A percentile compares a stretch with the other conserved stretches of the same genome.
Evolutionary conservation across 2,329 filamentous ascomycete species (phyloP).

Genomic region (Diplodia sapinea): DNA sequence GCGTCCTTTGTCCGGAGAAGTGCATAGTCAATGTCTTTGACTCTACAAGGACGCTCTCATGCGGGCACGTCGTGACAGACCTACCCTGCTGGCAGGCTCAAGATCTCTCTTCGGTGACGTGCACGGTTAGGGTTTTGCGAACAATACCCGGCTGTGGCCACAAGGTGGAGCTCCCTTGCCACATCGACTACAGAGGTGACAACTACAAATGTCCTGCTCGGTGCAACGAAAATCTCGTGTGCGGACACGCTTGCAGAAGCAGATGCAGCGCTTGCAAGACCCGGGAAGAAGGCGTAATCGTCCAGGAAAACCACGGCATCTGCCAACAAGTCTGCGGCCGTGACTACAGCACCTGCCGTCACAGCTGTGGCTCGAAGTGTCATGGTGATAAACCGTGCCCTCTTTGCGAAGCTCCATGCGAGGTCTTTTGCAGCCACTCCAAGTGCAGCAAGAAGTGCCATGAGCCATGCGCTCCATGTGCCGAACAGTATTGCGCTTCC

Average conservation of each 20-base stretch:
- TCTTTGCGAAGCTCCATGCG: slow-evolving; percentile 58
- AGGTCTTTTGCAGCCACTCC: slow-evolving; percentile 63
- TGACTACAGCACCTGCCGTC: slow-evolving; percentile 60
- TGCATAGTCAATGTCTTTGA: slow-evolving; percentile 36
- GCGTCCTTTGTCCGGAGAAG: slow-evolving; percentile 37
- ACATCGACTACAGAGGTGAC: slow-evolving; percentile 50
- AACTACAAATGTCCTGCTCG: slow-evolving; percentile 55
- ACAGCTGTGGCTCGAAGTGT: slow-evolving; percentile 60
- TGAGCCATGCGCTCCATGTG: slow-evolving; percentile 68
- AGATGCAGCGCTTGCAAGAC: slow-evolving; percentile 17
- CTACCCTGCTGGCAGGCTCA: slow-evolving; percentile 45
- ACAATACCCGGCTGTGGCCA: slow-evolving; percentile 64
- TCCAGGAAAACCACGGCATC: slow-evolving; percentile 48
- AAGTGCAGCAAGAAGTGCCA: slow-evolving; percentile 61
- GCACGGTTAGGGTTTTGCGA: slow-evolving; percentile 55
- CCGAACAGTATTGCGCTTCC: slow-evolving; percentile 59
- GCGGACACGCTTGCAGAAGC: slow-evolving; percentile 15
- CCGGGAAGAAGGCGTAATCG: slow-evolving; percentile 42
- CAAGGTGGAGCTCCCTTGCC: slow-evolving; percentile 57
- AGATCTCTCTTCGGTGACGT: slow-evolving; percentile 55
- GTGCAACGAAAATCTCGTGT: slow-evolving; percentile 50
- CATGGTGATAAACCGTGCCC: slow-evolving; percentile 59
- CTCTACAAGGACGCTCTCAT: slow-evolving; percentile 38
- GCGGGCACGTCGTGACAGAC: slow-evolving; percentile 38
- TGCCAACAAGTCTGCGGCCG: slow-evolving; percentile 60